These are phyloP conservation scores for Mycena sp. DNA, from an alignment of 1,284 basidiomycete species.

Conservation along the genomic window DNA sequence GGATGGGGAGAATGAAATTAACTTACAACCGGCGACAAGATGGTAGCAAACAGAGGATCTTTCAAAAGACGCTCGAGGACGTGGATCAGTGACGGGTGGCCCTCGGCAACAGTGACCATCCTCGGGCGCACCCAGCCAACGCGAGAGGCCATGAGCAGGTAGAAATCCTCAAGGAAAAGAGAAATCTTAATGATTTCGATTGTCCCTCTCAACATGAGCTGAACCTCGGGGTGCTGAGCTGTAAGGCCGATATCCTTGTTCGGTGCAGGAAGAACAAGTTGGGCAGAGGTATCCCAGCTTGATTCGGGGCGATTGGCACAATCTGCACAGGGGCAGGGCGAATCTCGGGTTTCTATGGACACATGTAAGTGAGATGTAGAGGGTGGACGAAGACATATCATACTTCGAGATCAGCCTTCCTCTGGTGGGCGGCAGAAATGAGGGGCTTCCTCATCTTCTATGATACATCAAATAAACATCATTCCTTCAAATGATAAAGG, in stretches of 20 bases:
- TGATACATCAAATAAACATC: neutral
- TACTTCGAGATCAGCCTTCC: conserved; percentile 6
- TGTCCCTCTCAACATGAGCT: neutral
- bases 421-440: neutral
- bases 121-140: neutral
- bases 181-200: neutral
- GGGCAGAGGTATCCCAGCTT: neutral
- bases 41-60: neutral
- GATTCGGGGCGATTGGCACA: neutral
- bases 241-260: conserved; percentile 11
- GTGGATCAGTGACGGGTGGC: neutral
- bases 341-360: neutral
- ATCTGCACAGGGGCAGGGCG: neutral
- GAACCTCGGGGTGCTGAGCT: neutral
- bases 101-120: neutral
- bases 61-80: neutral
- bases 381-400: neutral
- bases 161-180: neutral
- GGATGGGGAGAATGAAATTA: neutral
- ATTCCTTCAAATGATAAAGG: neutral
- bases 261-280: neutral
- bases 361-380: neutral
- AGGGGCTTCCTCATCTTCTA: neutral
- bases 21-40: neutral
- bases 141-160: neutral